Percentiles rank a stretch among this genome's conserved stretches.
phyloP scores from a whole-genome alignment of 2,329 filamentous ascomycete species.

The Colletotrichum musae region DNA sequence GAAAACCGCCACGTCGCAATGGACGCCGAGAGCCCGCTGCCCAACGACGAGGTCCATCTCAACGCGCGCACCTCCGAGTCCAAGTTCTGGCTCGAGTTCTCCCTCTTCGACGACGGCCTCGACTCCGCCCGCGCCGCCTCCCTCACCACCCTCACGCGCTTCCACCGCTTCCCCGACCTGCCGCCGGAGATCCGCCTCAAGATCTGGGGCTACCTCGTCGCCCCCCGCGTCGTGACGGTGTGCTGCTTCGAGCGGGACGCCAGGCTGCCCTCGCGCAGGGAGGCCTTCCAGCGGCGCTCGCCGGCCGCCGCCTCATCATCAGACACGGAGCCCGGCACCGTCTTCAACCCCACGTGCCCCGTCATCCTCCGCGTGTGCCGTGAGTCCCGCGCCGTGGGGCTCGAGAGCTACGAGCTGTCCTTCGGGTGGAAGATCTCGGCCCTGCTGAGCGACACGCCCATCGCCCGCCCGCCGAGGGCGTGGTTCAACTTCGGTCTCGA shows the following conservation, averaged over 20 bases:
- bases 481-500: conserved; percentile 66
- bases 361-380: conserved; percentile 60
- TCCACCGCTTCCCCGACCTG: conserved; percentile 55
- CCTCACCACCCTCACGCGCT: conserved; percentile 50
- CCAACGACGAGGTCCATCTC: conserved; percentile 28
- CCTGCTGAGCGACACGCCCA: conserved; percentile 52
- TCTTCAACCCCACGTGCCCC: conserved; percentile 50
- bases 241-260: conserved; percentile 57
- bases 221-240: conserved; percentile 60
- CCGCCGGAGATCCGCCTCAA: conserved; percentile 64
- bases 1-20: not conserved
- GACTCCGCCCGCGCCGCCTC: conserved; percentile 41
- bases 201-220: conserved; percentile 62
- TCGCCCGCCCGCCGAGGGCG: conserved; percentile 54
- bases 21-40: conserved; percentile 9
- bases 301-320: conserved; percentile 39
- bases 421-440: conserved; percentile 63
- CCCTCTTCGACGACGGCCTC: conserved; percentile 59
- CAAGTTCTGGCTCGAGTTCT: conserved; percentile 63
- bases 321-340: conserved; percentile 40
- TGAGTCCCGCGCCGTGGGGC: conserved; percentile 59
- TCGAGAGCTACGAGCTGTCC: conserved; percentile 60
- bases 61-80: conserved; percentile 42
- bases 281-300: conserved; percentile 38
- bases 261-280: conserved; percentile 47